Conservation (phyloP, 1,284 basidiomycete species). For the Trichosporon sp. region DNA sequence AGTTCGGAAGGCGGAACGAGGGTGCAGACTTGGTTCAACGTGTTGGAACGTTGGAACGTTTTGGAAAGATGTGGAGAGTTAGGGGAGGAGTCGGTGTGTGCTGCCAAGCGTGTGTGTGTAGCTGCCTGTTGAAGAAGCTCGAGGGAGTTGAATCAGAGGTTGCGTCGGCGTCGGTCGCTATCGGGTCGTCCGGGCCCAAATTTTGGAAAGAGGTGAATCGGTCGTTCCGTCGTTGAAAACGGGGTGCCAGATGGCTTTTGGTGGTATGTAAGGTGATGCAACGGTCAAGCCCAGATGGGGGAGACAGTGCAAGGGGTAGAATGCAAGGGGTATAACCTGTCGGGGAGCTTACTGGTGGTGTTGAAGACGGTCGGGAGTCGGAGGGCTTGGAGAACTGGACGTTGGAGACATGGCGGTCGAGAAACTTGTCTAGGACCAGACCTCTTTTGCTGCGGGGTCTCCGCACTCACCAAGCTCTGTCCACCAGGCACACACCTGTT, state of each 20-base stretch:
- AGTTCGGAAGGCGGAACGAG: background rate
- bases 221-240: background rate
- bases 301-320: background rate
- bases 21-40: background rate
- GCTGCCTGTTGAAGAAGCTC: slow-evolving; percentile 17
- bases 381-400: slow-evolving; percentile 15
- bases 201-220: slow-evolving; percentile 12
- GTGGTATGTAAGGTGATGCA: background rate
- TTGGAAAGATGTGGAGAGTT: background rate
- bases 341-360: background rate
- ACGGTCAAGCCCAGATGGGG: background rate
- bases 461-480: slow-evolving; percentile 6
- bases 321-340: slow-evolving; percentile 19
- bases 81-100: background rate
- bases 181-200: slow-evolving; percentile 18
- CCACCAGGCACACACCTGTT: background rate
- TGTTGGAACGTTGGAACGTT: background rate
- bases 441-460: slow-evolving; percentile 20
- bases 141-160: slow-evolving; percentile 6
- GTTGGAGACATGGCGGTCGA: slow-evolving; percentile 5
- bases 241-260: slow-evolving; percentile 6
- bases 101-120: background rate
- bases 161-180: slow-evolving; percentile 17
- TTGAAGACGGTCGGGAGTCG: background rate
- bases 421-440: slow-evolving; percentile 17